phyloP scores from a whole-genome alignment of 495 filamentous ascomycete genomes.

The Aspergillus campestris region DNA sequence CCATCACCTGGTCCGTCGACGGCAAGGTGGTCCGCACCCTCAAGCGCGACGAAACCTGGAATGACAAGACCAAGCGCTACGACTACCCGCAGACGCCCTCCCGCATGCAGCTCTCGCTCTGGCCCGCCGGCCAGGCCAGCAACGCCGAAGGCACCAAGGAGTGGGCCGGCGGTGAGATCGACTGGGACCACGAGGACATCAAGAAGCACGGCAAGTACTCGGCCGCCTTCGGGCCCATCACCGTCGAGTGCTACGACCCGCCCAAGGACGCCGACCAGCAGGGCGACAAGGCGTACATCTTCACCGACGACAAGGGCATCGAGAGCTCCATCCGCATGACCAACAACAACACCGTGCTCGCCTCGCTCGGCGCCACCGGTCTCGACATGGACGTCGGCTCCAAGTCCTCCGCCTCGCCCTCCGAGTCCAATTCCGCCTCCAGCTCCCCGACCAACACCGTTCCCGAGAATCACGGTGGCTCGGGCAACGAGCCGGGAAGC shows the following conservation, averaged over 20 bases:
- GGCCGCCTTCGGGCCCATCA: conserved; percentile 67
- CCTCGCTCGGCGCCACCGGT: conserved; percentile 70
- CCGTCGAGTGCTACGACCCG: conserved; percentile 75
- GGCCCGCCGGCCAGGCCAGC: conserved; percentile 77
- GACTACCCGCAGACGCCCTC: conserved; percentile 87
- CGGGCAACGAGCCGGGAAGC: conserved; percentile 20
- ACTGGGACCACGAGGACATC: conserved; percentile 81
- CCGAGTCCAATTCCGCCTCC: conserved; percentile 11
- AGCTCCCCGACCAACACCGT: conserved; percentile 23
- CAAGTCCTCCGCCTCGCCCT: conserved; percentile 15
- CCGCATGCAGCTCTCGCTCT: conserved; percentile 91
- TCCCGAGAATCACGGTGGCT: conserved; percentile 25
- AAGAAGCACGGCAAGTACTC: conserved; percentile 82
- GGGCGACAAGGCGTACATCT: conserved; percentile 65
- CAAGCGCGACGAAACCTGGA: conserved; percentile 72
- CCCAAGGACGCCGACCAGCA: conserved; percentile 50
- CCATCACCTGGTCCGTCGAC: conserved; percentile 78
- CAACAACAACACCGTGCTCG: conserved; percentile 67
- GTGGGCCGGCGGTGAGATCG: conserved; percentile 85
- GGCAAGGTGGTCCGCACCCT: conserved; percentile 64
- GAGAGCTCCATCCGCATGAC: conserved; percentile 70
- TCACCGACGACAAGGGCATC: conserved; percentile 53
- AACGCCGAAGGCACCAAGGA: conserved; percentile 79
- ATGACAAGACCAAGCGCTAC: conserved; percentile 72
- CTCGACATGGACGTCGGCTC: conserved; percentile 51